Evolutionary conservation across 495 filamentous ascomycete genomes (phyloP).

Genomic region (Xylaria telfairii): DNA sequence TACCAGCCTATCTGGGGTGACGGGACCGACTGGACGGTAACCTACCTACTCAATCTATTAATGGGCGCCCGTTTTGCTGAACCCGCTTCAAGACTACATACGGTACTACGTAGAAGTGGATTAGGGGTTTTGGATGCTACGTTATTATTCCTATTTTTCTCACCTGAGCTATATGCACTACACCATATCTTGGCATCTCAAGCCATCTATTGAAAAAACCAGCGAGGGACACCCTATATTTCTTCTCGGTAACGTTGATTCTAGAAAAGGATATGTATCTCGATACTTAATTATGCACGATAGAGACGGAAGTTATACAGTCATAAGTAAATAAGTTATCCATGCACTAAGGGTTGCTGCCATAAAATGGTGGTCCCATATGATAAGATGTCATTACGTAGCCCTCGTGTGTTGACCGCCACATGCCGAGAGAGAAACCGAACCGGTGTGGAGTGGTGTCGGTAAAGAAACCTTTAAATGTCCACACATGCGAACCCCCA

Average conservation of each 20-base stretch:
- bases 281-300: not conserved
- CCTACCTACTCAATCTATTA: too few species aligned
- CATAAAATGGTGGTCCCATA: not conserved
- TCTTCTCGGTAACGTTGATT: not conserved
- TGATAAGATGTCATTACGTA: not conserved
- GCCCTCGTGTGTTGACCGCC: not conserved
- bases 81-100: not conserved
- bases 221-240: not conserved
- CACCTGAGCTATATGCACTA: not conserved
- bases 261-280: not conserved
- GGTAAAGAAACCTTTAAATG: not conserved
- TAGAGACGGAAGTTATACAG: not conserved
- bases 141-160: not conserved
- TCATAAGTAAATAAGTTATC: too few species aligned
- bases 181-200: not conserved
- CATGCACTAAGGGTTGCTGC: not conserved
- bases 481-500: not conserved
- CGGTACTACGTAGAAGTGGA: not conserved
- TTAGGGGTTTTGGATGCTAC: not conserved
- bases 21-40: too few species aligned
- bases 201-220: not conserved
- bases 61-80: not conserved
- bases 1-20: too few species aligned
- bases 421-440: slow-evolving; percentile 2
- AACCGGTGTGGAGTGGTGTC: not conserved